Percentiles rank a stretch among this genome's conserved stretches.
Evolutionary conservation across 345 rosid species (phyloP).

Genomic region (Eucalyptus shirleyi): DNA sequence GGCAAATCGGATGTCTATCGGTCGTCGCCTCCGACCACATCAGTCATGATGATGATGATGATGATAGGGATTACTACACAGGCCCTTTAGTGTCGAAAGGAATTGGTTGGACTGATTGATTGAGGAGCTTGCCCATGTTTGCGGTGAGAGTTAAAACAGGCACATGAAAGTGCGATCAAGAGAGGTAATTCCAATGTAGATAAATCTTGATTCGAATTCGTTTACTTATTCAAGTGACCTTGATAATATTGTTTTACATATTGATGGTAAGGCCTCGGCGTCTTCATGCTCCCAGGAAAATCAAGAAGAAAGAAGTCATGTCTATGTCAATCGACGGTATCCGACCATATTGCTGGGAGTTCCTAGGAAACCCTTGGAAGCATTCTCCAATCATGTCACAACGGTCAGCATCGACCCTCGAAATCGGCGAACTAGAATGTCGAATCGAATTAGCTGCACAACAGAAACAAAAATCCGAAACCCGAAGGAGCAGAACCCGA

Average conservation of each 20-base stretch:
- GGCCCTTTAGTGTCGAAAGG: constrained; percentile 20
- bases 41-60: constrained; percentile 16
- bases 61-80: constrained; percentile 22
- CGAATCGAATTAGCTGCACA: background rate
- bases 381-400: background rate
- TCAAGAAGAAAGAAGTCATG: background rate
- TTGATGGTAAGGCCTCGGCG: constrained; percentile 9
- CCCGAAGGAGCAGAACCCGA: background rate
- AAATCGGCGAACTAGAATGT: background rate
- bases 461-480: background rate
- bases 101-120: constrained; percentile 15
- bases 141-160: constrained; percentile 47
- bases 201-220: constrained; percentile 19
- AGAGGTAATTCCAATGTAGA: constrained; percentile 19
- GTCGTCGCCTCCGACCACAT: background rate
- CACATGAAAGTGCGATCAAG: constrained; percentile 44
- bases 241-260: constrained; percentile 8
- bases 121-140: constrained; percentile 34
- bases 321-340: background rate
- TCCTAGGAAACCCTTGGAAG: constrained; percentile 3
- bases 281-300: background rate
- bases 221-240: constrained; percentile 27
- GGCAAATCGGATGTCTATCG: background rate
- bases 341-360: constrained; percentile 8
- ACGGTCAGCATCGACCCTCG: background rate